Base-by-base conservation (phyloP, 805 yeast species). In the Candida hispaniensis region DNA sequence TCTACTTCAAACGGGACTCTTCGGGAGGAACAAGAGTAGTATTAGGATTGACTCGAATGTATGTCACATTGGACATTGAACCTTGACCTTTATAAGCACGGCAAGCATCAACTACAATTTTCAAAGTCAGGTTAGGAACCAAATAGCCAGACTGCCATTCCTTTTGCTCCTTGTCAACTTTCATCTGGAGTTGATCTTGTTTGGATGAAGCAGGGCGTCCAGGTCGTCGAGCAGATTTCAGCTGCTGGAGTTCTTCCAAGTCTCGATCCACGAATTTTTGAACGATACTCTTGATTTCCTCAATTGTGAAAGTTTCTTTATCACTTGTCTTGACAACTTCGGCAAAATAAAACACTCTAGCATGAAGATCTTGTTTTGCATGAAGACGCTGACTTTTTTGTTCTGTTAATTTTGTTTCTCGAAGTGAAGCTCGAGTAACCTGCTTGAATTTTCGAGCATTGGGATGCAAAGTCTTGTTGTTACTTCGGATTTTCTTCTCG, bases 401-500 rank as follows among this genome's bases (percentile, higher is more conserved):
- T 33, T 64, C 63, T 21, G 64, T 69, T 34, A 88, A 58, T 53
- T 79, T 81, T 32, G 65, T 66, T 44, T 86, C 93, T 55, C 98
- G 70, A 27, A 83, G 59, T 2, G 93, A 73, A n/a, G 96, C 96
- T 44, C 91, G 65, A 39, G 76, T 76, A 34, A 88, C 60, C 52
- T 79, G 82, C 56, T 78, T 78, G 55, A 83, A 79, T 56, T 85
- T 88, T 36, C 95, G 69, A 7, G 96, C 94, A 50, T 76, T 78
- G 14, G 93, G 91, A 53, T 88, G 97, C 46, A 79, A 60, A 22
- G 69, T 62, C 26, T 69, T 71, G 24, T 68, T 71, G 41, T 71
- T 61, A 47, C 67, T 67, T 39, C 69, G 60, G 38, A 75, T 58
- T 45, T 67, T 64, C 57, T 76, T 76, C 44, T 69, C 64, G 20